Evolutionary conservation across 495 filamentous ascomycete genomes (phyloP).

Genomic region (Talaromyces liani): DNA sequence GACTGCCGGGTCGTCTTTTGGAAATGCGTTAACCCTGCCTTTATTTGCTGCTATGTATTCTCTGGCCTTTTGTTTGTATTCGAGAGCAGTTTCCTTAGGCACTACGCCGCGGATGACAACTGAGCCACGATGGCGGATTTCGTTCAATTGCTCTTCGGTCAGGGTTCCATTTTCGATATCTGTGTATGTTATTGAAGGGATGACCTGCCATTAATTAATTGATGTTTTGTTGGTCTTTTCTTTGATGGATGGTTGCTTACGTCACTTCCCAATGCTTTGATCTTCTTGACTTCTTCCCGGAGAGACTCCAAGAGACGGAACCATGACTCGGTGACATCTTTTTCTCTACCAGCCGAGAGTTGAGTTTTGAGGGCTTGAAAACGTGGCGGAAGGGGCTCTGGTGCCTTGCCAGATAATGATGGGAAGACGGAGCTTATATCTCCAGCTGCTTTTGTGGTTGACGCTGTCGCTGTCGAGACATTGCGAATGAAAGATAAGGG

Average conservation of each 20-base stretch:
- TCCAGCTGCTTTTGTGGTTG: constrained; percentile 28
- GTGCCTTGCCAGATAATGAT: constrained; percentile 53
- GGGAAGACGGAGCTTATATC: constrained; percentile 68
- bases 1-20: constrained; percentile 60
- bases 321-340: constrained; percentile 58
- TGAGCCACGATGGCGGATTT: constrained; percentile 47
- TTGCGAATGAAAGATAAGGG: constrained; percentile 1
- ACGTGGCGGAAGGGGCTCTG: constrained; percentile 57
- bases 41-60: constrained; percentile 55
- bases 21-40: constrained; percentile 42
- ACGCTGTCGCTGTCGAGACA: not conserved
- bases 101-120: constrained; percentile 54
- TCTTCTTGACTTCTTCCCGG: constrained; percentile 34
- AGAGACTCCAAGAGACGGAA: constrained; percentile 57
- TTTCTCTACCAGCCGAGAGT: constrained; percentile 56
- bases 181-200: constrained; percentile 43
- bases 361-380: constrained; percentile 69
- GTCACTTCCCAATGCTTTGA: constrained; percentile 42
- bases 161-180: constrained; percentile 27
- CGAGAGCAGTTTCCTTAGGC: constrained; percentile 26
- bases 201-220: constrained; percentile 14
- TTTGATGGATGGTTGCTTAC: constrained; percentile 20
- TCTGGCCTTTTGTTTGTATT: constrained; percentile 37
- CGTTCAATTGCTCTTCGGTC: constrained; percentile 11
- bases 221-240: not conserved